Base-by-base conservation (phyloP, 768 basidiomycete genomes). In the Rhodosporidiobolus sp. region DNA sequence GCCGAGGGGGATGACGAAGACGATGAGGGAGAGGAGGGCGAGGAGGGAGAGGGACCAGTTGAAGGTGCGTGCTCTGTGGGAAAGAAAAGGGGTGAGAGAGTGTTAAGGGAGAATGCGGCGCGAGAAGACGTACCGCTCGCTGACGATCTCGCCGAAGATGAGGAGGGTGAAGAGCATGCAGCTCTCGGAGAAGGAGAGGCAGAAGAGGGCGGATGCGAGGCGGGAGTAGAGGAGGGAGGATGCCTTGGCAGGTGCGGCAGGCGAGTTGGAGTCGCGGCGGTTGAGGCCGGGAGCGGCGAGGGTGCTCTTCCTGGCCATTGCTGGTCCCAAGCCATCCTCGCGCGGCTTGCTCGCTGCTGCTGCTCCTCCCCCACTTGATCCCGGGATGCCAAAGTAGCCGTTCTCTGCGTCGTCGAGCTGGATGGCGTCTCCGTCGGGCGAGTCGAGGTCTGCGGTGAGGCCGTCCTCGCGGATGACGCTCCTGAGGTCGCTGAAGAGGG, bases 31-130 rank as follows among this genome's bases (percentile, higher is more conserved):
- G 30, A 79, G 72, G 24, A 79, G 69, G 30, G 74, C 62, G 28
- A 74, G 63, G 16, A 79, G 73, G 9, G 74, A 76, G 30, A 77
- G n/a, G 6, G 77, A 74, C 78, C 78, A 79, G 63, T 79, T 78
- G 68, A 76, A 63, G 54, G 69, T 50, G 30, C 78, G 74, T 9
- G 78, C 63, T 10, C 78, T 79, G 69, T 5, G 5, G 19, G 19
- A 0, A 11, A 14, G 20, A 6, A 43, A 32, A 26, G 49, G 10
- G 55, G 45, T 50, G 32, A 66, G 50, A 32, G 22, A 1, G 38
- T 30, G 3, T 35, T 20, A 12, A 14, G 28, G 12, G 38, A 16
- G 28, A 11, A 24, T 30, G 6, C 6, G 48, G 17, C 45, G 17
- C 14, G 3, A 22, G 8, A 17, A n/a, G 19, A 67, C 78, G 54